phyloP scores from a whole-genome alignment of 2,329 filamentous ascomycete genomes.

The Diplodia mutila region DNA sequence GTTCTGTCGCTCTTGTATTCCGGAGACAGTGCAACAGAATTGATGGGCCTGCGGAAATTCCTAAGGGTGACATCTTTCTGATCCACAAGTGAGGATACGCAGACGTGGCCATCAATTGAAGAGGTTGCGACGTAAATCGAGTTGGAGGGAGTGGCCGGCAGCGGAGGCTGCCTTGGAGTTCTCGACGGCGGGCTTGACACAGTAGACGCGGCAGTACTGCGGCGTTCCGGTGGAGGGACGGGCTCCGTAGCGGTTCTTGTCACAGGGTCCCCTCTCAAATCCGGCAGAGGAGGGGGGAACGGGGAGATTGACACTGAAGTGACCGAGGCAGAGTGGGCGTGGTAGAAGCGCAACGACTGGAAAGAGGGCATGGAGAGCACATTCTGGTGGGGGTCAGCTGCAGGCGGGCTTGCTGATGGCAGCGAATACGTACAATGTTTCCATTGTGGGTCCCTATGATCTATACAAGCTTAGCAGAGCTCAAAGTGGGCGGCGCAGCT shows the following conservation, averaged over 20 bases:
- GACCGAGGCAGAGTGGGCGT: constrained; percentile 89
- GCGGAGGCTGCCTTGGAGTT: constrained; percentile 61
- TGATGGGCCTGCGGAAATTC: constrained; percentile 91
- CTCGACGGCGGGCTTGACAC: constrained; percentile 53
- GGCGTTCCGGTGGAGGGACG: constrained; percentile 48
- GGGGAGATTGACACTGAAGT: constrained; percentile 91
- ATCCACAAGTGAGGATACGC: constrained; percentile 84
- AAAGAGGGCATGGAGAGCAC: constrained; percentile 83
- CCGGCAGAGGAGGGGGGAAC: constrained; percentile 66
- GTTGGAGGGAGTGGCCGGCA: constrained; percentile 80
- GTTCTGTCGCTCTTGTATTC: constrained; percentile 88
- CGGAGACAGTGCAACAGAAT: constrained; percentile 90
- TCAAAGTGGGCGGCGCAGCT: constrained; percentile 55
- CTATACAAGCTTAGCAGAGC: constrained; percentile 53
- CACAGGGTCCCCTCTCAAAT: constrained; percentile 32
- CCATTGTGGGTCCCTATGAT: constrained; percentile 95
- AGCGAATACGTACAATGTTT: constrained; percentile 75
- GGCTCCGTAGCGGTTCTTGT: constrained; percentile 31
- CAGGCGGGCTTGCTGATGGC: background rate
- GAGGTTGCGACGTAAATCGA: constrained; percentile 92
- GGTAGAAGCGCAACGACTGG: constrained; percentile 80
- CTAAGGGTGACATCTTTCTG: constrained; percentile 86
- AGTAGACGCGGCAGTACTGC: constrained; percentile 31
- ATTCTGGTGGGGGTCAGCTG: constrained; percentile 60
- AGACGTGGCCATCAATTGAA: constrained; percentile 94